These are phyloP conservation scores for Globisporangium irregulare DNA, from an alignment of 352 stramenopile species.

Conservation along the genomic window DNA sequence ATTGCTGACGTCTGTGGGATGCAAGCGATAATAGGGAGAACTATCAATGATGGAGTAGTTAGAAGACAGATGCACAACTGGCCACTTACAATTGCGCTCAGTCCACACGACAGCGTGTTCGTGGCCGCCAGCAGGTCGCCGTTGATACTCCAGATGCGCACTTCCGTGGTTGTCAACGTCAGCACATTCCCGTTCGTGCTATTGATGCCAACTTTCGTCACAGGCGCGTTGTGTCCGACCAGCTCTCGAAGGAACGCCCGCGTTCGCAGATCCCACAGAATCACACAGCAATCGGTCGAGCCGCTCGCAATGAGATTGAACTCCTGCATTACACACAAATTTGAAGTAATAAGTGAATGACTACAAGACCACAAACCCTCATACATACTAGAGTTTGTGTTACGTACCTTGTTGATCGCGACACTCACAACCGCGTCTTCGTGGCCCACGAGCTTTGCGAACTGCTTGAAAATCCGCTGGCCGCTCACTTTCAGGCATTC, in stretches of 20 bases:
- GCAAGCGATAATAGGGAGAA: not conserved
- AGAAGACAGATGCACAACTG: too few relatives aligned
- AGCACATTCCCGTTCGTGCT: constrained; percentile 61
- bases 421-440: constrained; percentile 56
- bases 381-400: not conserved
- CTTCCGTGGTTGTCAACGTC: constrained; percentile 41
- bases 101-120: constrained; percentile 32
- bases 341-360: not conserved
- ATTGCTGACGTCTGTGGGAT: constrained; percentile 43
- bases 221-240: constrained; percentile 38
- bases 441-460: constrained; percentile 67
- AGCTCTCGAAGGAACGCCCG: constrained; percentile 59
- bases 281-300: constrained; percentile 48
- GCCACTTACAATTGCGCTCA: constrained; percentile 52
- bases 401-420: constrained; percentile 58
- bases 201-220: constrained; percentile 68
- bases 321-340: constrained; percentile 21
- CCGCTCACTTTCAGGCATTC: constrained; percentile 60
- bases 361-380: not conserved
- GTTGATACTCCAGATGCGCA: constrained; percentile 80
- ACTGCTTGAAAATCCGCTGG: constrained; percentile 63
- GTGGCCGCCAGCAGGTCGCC: constrained; percentile 67
- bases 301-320: constrained; percentile 71
- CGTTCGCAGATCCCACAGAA: constrained; percentile 74
- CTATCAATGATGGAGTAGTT: too few relatives aligned